A percentile compares a stretch with the other conserved stretches of the same genome.
phyloP scores from a whole-genome alignment of 2,329 filamentous ascomycete species.

The Diaporthe sp. region DNA sequence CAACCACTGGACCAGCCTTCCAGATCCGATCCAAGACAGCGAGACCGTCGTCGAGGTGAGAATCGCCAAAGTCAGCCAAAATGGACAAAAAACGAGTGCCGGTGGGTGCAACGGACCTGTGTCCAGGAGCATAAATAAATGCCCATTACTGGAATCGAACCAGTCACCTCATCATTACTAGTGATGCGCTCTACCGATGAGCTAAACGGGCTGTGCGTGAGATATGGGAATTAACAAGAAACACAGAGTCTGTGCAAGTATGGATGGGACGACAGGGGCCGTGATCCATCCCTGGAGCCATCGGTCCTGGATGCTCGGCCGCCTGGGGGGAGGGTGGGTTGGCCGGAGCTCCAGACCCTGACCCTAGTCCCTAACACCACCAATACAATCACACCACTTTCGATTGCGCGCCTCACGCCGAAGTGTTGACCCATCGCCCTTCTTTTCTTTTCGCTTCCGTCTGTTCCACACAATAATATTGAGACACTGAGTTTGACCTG shows the following conservation, averaged over 20 bases:
- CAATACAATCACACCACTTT: slow-evolving; percentile 10
- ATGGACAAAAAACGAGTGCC: slow-evolving; percentile 20
- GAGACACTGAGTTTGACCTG: neutral
- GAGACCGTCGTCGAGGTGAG: too few species aligned
- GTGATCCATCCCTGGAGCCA: neutral
- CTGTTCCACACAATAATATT: neutral
- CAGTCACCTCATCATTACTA: slow-evolving; percentile 42
- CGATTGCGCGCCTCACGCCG: slow-evolving; percentile 3
- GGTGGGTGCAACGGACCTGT: too few species aligned
- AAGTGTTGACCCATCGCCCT: neutral
- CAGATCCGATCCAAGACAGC: too few species aligned
- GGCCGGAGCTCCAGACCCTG: neutral
- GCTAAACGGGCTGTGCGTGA: slow-evolving; percentile 29
- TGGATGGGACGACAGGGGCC: neutral
- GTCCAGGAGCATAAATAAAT: neutral
- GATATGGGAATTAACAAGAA: neutral
- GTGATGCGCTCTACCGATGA: slow-evolving; percentile 44
- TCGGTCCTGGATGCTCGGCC: neutral
- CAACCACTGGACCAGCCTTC: neutral
- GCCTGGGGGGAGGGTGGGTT: neutral
- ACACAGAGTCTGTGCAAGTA: neutral
- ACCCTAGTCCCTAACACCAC: neutral
- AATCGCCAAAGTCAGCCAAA: neutral
- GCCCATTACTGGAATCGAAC: slow-evolving; percentile 42
- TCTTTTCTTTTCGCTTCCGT: neutral